Percentiles rank a stretch among this genome's conserved stretches.
These are phyloP conservation scores for Corynespora cassiicola DNA, from an alignment of 2,329 filamentous ascomycete species.

Conservation along the genomic window DNA sequence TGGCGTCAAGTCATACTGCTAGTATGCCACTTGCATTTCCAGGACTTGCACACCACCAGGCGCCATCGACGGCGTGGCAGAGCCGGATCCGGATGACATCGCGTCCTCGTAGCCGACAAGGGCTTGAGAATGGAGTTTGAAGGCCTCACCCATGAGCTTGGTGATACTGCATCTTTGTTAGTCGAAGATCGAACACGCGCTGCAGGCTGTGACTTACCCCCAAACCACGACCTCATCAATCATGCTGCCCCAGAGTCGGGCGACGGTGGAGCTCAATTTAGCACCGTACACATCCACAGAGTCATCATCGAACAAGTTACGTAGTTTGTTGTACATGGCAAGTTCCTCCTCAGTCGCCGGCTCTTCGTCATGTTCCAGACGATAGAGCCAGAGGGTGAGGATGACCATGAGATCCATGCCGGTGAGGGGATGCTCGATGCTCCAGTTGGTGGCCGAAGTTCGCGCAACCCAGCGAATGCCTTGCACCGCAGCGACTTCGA, in stretches of 20 bases:
- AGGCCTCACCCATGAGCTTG: constrained; percentile 96
- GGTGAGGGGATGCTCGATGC: constrained; percentile 95
- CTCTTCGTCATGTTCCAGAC: constrained; percentile 98
- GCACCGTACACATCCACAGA: constrained; percentile 80
- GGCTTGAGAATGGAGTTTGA: constrained; percentile 94
- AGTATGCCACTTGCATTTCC: constrained; percentile 53
- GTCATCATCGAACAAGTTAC: constrained; percentile 89
- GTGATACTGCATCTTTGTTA: constrained; percentile 69
- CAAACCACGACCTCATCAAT: constrained; percentile 98
- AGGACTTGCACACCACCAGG: constrained; percentile 48
- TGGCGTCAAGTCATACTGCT: constrained; percentile 15
- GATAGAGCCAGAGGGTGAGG: constrained; percentile 96
- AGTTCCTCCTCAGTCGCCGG: constrained; percentile 83
- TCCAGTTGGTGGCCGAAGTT: constrained; percentile 98
- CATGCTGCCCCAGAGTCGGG: constrained; percentile 96
- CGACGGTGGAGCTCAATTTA: constrained; percentile 93
- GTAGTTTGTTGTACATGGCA: constrained; percentile 91
- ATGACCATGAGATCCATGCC: constrained; percentile 98
- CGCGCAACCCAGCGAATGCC: constrained; percentile 98
- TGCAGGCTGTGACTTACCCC: constrained; percentile 75
- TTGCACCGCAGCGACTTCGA: constrained; percentile 92
- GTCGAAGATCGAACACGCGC: neutral
- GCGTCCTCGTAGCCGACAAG: constrained; percentile 94
- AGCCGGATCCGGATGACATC: constrained; percentile 54
- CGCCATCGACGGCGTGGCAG: constrained; percentile 49